phyloP scores from a whole-genome alignment of 495 filamentous ascomycete genomes.

The Aspergillus mulundensis region DNA sequence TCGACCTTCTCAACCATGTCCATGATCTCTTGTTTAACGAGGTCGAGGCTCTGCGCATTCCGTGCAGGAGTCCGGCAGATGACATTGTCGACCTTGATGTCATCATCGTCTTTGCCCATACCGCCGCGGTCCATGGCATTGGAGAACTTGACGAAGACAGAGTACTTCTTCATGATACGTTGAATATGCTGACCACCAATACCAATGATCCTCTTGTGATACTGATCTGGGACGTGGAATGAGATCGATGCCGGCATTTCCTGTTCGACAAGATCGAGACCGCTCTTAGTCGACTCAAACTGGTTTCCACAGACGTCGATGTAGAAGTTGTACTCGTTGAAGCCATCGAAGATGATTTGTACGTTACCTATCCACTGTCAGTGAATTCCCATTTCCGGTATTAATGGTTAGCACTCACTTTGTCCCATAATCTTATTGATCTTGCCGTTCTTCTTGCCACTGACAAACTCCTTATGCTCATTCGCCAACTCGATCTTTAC shows the following conservation, averaged over 20 bases:
- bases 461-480: conserved; percentile 99
- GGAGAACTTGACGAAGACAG: conserved; percentile 98
- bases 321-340: conserved; percentile 99
- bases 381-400: background rate
- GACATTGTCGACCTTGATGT: conserved; percentile 98
- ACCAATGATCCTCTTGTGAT: conserved; percentile 98
- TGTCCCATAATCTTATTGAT: conserved; percentile 99
- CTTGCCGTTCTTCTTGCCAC: conserved; percentile 99
- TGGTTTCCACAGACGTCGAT: conserved; percentile 91
- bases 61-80: conserved; percentile 96
- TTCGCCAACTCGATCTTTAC: conserved; percentile 99
- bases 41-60: conserved; percentile 92
- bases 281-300: conserved; percentile 89
- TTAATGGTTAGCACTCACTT: conserved; percentile 45
- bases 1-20: conserved; percentile 98
- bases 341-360: conserved; percentile 97
- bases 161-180: conserved; percentile 99
- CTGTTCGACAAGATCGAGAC: conserved; percentile 89
- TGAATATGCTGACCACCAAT: conserved; percentile 98
- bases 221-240: conserved; percentile 99
- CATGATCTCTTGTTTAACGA: conserved; percentile 98
- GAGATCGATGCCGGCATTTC: conserved; percentile 99
- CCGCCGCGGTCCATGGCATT: conserved; percentile 99
- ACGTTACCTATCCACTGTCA: conserved; percentile 63
- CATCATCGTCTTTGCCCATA: conserved; percentile 90